A percentile compares a stretch with the other conserved stretches of the same genome.
These are phyloP conservation scores for Phytopythium montanum DNA, from an alignment of 352 stramenopile genomes.

Conservation along the genomic window DNA sequence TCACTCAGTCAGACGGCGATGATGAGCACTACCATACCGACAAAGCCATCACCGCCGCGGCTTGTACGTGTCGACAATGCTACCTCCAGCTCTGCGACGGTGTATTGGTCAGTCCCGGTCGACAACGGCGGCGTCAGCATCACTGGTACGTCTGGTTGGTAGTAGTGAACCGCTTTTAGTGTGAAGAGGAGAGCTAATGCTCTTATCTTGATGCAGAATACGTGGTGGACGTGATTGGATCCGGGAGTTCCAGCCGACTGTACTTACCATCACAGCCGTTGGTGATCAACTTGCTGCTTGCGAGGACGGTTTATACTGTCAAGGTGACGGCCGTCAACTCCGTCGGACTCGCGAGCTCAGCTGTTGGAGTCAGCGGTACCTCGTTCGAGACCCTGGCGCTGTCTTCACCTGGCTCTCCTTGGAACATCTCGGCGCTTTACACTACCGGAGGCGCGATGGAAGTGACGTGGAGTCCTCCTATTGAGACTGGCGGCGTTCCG, in stretches of 20 bases:
- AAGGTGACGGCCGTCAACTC: slow-evolving; percentile 45
- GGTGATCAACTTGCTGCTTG: slow-evolving; percentile 24
- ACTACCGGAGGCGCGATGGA: slow-evolving; percentile 46
- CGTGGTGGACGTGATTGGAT: slow-evolving; percentile 14
- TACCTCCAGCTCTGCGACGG: slow-evolving; percentile 27
- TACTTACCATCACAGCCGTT: slow-evolving; percentile 11
- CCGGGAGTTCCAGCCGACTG: slow-evolving; percentile 13
- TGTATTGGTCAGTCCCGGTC: slow-evolving; percentile 34
- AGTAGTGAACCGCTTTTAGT: not conserved
- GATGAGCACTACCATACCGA: slow-evolving; percentile 26
- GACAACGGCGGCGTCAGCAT: slow-evolving; percentile 45
- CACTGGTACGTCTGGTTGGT: slow-evolving; percentile 21
- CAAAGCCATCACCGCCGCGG: slow-evolving; percentile 24
- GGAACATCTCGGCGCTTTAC: slow-evolving; percentile 20
- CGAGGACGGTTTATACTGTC: slow-evolving; percentile 41
- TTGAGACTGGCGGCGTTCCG: slow-evolving; percentile 27
- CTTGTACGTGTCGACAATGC: slow-evolving; percentile 25
- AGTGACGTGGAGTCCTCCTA: slow-evolving; percentile 41
- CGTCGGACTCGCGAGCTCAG: slow-evolving; percentile 20
- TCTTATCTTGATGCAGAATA: slow-evolving; percentile 14
- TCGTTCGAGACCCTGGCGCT: slow-evolving; percentile 36
- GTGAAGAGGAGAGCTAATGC: not conserved
- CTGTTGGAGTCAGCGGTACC: slow-evolving; percentile 10
- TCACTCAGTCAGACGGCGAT: slow-evolving; percentile 20
- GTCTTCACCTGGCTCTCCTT: slow-evolving; percentile 29